These are phyloP conservation scores for Chaetomium fimeti DNA, from an alignment of 495 filamentous ascomycete genomes.

Conservation along the genomic window DNA sequence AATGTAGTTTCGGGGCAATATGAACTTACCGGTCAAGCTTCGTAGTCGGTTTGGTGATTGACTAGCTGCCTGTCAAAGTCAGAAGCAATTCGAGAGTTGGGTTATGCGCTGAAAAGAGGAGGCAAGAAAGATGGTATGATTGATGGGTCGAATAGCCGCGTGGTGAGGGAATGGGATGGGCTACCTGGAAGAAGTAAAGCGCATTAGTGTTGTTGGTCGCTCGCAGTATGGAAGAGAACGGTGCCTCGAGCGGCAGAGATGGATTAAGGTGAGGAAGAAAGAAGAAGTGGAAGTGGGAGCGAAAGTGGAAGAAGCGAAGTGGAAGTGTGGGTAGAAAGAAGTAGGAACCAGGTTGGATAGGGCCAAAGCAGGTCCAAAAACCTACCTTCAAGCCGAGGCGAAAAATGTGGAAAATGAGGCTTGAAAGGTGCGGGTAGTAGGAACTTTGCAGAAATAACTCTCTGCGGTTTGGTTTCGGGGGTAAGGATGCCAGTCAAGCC, in stretches of 20 bases:
- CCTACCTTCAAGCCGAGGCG: not conserved
- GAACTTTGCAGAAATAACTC: not conserved
- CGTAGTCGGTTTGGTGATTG: no score
- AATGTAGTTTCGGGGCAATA: no score
- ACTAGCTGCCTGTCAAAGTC: not conserved
- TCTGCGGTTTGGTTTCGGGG: not conserved
- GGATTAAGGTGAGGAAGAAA: not conserved
- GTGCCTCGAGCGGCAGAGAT: not conserved
- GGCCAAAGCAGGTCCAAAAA: not conserved
- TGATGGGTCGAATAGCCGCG: not conserved
- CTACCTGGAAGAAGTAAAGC: not conserved
- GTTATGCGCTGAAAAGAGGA: not conserved
- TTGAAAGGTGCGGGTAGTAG: not conserved
- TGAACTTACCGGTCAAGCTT: no score
- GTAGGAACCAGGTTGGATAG: not conserved
- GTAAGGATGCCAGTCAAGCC: conserved; percentile 1
- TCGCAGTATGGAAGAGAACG: not conserved
- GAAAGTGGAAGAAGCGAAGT: conserved; percentile 1
- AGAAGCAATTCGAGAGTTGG: not conserved
- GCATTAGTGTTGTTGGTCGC: not conserved
- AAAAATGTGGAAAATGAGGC: not conserved
- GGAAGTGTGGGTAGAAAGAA: conserved; percentile 4
- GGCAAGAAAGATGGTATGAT: not conserved
- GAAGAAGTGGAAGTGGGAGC: not conserved
- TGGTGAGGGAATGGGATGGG: not conserved